A percentile compares a stretch with the other conserved stretches of the same genome.
phyloP scores from a whole-genome alignment of 345 rosid species.

The Salix koriyanagi region DNA sequence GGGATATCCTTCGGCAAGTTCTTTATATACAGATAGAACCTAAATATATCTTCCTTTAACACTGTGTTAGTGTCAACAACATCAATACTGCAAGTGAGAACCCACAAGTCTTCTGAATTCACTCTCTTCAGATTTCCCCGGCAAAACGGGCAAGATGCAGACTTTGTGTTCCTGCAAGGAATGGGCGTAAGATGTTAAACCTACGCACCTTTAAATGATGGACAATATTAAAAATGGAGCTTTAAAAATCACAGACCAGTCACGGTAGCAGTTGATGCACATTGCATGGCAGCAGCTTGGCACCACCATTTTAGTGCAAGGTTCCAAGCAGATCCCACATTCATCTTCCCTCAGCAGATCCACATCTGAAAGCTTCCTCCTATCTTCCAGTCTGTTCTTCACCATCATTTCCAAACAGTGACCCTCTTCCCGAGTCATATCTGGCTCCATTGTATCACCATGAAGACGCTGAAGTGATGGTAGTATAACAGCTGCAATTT shows the following conservation, averaged over 20 bases:
- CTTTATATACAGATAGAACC: constrained; percentile 26
- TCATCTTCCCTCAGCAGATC: constrained; percentile 25
- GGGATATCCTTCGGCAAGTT: constrained; percentile 24
- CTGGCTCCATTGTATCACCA: constrained; percentile 12
- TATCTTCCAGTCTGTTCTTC: constrained; percentile 25
- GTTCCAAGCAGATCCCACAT: constrained; percentile 33
- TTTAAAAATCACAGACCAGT: constrained; percentile 16
- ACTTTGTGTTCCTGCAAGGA: constrained; percentile 24
- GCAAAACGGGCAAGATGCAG: constrained; percentile 32
- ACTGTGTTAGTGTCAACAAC: constrained; percentile 24
- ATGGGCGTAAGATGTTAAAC: background rate
- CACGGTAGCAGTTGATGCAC: constrained; percentile 36
- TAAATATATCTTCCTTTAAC: constrained; percentile 19
- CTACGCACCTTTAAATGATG: background rate
- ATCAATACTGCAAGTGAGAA: constrained; percentile 24
- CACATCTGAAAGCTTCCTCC: constrained; percentile 12
- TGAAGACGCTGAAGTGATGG: constrained; percentile 30
- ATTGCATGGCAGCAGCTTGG: constrained; percentile 32
- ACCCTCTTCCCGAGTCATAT: constrained; percentile 10
- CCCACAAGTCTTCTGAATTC: constrained; percentile 26
- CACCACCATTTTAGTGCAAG: constrained; percentile 29
- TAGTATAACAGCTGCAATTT: constrained; percentile 24
- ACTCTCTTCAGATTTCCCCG: constrained; percentile 28
- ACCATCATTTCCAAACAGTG: constrained; percentile 10
- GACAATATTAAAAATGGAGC: background rate